These are phyloP conservation scores for Neurospora hispaniola DNA, from an alignment of 495 filamentous ascomycete species.

Conservation along the genomic window DNA sequence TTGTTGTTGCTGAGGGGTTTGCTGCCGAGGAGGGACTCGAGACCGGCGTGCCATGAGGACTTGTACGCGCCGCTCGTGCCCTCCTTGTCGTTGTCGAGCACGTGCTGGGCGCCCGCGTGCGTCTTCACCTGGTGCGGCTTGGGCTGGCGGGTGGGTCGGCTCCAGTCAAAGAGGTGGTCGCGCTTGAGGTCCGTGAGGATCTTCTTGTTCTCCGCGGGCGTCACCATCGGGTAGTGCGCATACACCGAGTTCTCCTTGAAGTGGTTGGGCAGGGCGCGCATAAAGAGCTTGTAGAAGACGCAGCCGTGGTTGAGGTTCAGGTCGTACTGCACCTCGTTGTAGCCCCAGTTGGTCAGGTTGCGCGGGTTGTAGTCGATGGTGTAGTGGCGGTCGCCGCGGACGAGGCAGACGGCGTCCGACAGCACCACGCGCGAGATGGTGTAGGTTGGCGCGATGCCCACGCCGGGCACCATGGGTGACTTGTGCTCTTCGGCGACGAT, in stretches of 20 bases:
- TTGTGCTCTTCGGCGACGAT: slow-evolving; percentile 76
- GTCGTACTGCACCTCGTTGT: slow-evolving; percentile 29
- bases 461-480: slow-evolving; percentile 59
- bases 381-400: slow-evolving; percentile 80
- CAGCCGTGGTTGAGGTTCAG: slow-evolving; percentile 66
- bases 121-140: slow-evolving; percentile 45
- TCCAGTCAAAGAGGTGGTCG: slow-evolving; percentile 62
- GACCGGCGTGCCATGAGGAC: slow-evolving; percentile 47
- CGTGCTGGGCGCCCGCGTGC: slow-evolving; percentile 50
- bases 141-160: slow-evolving; percentile 45
- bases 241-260: slow-evolving; percentile 76
- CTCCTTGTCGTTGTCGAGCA: slow-evolving; percentile 42
- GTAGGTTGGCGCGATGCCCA: slow-evolving; percentile 71
- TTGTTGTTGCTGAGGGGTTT: slow-evolving; percentile 18
- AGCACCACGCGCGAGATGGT: slow-evolving; percentile 76
- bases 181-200: slow-evolving; percentile 65
- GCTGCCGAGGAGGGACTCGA: slow-evolving; percentile 39
- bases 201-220: slow-evolving; percentile 53
- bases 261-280: slow-evolving; percentile 68
- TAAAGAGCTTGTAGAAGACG: slow-evolving; percentile 75
- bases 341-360: slow-evolving; percentile 77
- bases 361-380: slow-evolving; percentile 63
- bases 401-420: slow-evolving; percentile 76
- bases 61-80: slow-evolving; percentile 49
- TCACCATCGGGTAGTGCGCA: slow-evolving; percentile 80